Percentiles rank a stretch among this genome's conserved stretches.
These are phyloP conservation scores for Pichia sp. DNA, from an alignment of 1,139 yeast species.

Conservation along the genomic window DNA sequence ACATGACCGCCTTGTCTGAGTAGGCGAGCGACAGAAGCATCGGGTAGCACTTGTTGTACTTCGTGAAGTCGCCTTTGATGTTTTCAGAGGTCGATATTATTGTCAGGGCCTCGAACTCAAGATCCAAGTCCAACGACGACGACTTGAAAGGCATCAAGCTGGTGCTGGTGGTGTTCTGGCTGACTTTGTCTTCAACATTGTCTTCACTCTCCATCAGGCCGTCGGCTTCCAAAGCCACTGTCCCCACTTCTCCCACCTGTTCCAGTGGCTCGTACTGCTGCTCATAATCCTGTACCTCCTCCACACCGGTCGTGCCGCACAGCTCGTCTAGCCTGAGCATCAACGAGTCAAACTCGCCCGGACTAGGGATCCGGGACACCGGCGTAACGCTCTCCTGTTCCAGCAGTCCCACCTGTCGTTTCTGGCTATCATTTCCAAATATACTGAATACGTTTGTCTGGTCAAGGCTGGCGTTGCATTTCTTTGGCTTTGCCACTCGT, in stretches of 20 bases:
- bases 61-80: not conserved
- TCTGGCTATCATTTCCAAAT: not conserved
- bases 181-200: not conserved
- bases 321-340: too few species aligned
- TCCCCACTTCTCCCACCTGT: too few species aligned
- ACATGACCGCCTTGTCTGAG: slow-evolving; percentile 29
- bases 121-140: not conserved
- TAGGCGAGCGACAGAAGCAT: slow-evolving; percentile 34
- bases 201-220: too few species aligned
- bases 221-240: too few species aligned
- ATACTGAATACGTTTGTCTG: not conserved
- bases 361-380: not conserved
- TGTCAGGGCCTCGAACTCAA: slow-evolving; percentile 4
- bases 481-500: not conserved
- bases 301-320: too few species aligned
- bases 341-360: not conserved
- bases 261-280: too few species aligned
- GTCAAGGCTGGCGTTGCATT: not conserved
- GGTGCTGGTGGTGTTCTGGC: not conserved
- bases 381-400: not conserved
- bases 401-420: not conserved
- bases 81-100: slow-evolving; percentile 3
- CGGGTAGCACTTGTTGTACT: slow-evolving; percentile 28
- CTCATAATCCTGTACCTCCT: too few species aligned
- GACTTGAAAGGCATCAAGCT: not conserved